phyloP scores from a whole-genome alignment of 495 filamentous ascomycete genomes.

The Penicillium nucicola region DNA sequence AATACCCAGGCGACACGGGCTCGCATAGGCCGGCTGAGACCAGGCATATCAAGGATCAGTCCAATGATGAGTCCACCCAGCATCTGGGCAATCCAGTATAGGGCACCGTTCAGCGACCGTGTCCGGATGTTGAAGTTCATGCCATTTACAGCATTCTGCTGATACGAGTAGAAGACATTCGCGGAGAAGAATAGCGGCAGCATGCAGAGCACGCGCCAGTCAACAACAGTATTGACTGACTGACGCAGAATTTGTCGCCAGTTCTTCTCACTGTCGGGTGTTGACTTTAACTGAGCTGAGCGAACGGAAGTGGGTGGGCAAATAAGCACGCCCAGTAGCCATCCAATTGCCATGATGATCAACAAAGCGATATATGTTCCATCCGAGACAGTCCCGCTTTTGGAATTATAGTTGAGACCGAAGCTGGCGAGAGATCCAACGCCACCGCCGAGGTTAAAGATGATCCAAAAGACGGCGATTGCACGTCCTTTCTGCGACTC shows the following conservation, averaged over 20 bases:
- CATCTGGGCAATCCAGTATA: conserved; percentile 57
- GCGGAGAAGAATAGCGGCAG: conserved; percentile 57
- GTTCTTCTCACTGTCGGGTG: conserved; percentile 23
- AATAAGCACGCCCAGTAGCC: conserved; percentile 51
- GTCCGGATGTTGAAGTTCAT: conserved; percentile 49
- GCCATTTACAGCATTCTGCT: conserved; percentile 55
- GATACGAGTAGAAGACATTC: conserved; percentile 79
- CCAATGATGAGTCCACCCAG: conserved; percentile 50
- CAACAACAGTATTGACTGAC: conserved; percentile 42
- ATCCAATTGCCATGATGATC: conserved; percentile 45
- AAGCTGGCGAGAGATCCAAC: conserved; percentile 49
- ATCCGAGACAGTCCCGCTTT: conserved; percentile 41
- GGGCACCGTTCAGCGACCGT: conserved; percentile 46
- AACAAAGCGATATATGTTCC: conserved; percentile 50
- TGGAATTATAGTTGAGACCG: conserved; percentile 45
- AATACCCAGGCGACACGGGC: conserved; percentile 45
- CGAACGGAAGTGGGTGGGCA: conserved; percentile 50
- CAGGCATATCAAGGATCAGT: conserved; percentile 41
- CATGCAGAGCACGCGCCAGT: conserved; percentile 45
- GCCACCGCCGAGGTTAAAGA: conserved; percentile 52
- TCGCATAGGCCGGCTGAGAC: conserved; percentile 35
- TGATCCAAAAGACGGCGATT: conserved; percentile 53
- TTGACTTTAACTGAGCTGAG: conserved; percentile 18
- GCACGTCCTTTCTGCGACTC: conserved; percentile 49
- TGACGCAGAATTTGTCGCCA: conserved; percentile 49